These are phyloP conservation scores for Auricularia auricula-judae DNA, from an alignment of 768 basidiomycete genomes.

Conservation along the genomic window DNA sequence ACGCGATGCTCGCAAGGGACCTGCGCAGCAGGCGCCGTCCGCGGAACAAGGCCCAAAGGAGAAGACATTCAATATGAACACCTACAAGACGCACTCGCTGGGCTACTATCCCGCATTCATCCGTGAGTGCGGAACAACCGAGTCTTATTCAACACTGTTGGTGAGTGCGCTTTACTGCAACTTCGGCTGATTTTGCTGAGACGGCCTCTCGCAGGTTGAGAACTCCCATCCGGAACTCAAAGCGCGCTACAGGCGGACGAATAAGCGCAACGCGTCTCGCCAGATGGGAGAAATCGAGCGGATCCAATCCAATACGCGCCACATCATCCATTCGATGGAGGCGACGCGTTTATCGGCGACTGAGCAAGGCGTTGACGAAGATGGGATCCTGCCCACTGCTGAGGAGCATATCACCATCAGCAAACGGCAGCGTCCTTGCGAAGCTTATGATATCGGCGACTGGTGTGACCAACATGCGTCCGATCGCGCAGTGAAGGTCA, in stretches of 20 bases:
- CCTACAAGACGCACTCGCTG: slow-evolving; percentile 2
- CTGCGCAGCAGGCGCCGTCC: not conserved
- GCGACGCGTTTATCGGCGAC: not conserved
- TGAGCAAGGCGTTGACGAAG: not conserved
- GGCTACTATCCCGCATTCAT: slow-evolving; percentile 1
- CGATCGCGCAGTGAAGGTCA: not conserved
- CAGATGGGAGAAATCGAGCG: not conserved
- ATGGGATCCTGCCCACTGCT: not conserved
- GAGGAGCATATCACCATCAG: not conserved
- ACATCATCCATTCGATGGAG: not conserved
- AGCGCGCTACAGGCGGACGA: not conserved
- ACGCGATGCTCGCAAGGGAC: not conserved
- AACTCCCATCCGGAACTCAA: not conserved
- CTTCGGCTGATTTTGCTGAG: not conserved
- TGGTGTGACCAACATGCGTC: not conserved
- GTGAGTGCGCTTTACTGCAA: not conserved
- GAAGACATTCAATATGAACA: slow-evolving; percentile 14
- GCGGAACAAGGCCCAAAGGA: not conserved
- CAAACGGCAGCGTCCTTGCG: not conserved
- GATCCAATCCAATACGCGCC: not conserved
- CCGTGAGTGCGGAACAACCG: slow-evolving; percentile 2
- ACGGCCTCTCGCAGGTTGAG: not conserved
- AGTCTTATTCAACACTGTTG: slow-evolving; percentile 1
- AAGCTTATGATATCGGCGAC: not conserved
- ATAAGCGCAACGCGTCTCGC: not conserved